phyloP scores from a whole-genome alignment of 1,284 basidiomycete genomes.

The Lentinula novae-zelandiae region DNA sequence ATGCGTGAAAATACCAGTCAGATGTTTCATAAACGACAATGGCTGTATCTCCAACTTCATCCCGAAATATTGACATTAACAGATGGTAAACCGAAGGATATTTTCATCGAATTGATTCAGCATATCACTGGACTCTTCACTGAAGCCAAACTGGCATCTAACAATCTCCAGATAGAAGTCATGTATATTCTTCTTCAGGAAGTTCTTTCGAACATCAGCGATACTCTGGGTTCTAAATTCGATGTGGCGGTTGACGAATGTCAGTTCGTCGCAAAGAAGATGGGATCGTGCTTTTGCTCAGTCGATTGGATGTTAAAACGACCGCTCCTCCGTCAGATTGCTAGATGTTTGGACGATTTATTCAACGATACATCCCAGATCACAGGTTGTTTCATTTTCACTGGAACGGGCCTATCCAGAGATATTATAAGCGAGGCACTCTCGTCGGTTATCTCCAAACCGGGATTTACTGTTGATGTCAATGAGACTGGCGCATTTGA shows the following conservation, averaged over 20 bases:
- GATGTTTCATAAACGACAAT: background rate
- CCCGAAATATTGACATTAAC: background rate
- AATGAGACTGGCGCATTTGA: background rate
- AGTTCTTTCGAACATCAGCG: no score
- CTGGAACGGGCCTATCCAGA: conserved; percentile 2
- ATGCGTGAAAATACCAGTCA: background rate
- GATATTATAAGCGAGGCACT: background rate
- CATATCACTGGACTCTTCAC: background rate
- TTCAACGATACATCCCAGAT: background rate
- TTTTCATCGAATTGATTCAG: background rate
- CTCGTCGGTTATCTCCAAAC: background rate
- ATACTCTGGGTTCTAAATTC: no score
- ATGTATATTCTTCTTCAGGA: no score
- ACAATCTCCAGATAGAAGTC: no score
- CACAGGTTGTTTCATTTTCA: background rate
- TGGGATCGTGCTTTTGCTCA: no score
- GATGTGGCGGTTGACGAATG: no score
- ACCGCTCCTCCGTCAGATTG: background rate
- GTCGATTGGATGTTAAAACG: background rate
- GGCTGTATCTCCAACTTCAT: conserved; percentile 9
- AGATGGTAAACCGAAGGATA: background rate
- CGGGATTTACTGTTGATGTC: background rate
- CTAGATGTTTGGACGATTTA: background rate
- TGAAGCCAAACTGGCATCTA: background rate
- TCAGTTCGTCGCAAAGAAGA: no score